Percentiles rank a stretch among this genome's conserved stretches.
Conservation (phyloP, 495 filamentous ascomycete genomes). For the Daldinia loculata region DNA sequence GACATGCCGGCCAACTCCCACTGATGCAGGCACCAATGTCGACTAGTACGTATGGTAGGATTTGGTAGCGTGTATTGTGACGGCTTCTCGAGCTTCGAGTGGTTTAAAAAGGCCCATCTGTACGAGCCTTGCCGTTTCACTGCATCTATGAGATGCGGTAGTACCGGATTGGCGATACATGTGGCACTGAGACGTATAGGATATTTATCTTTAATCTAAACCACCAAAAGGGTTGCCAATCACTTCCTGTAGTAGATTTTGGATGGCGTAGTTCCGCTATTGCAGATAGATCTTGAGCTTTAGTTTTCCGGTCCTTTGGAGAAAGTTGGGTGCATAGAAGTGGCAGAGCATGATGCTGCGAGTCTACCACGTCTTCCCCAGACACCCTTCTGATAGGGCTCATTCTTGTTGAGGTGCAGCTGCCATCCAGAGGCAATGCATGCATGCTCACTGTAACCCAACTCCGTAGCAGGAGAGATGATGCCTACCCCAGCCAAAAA, state of each 20-base stretch:
- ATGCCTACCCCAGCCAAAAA: slow-evolving; percentile 27
- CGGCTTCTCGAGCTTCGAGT: slow-evolving; percentile 8
- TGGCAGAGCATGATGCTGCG: slow-evolving; percentile 4
- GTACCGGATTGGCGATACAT: slow-evolving; percentile 22
- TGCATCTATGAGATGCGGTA: slow-evolving; percentile 32
- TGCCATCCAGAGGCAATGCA: slow-evolving; percentile 33
- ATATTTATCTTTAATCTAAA: slow-evolving; percentile 35
- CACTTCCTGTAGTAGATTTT: slow-evolving; percentile 28
- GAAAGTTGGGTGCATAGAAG: slow-evolving; percentile 10
- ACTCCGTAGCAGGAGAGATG: slow-evolving; percentile 4
- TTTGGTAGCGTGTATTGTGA: slow-evolving; percentile 13
- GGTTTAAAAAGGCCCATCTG: not conserved
- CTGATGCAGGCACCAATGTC: slow-evolving; percentile 37
- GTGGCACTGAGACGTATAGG: slow-evolving; percentile 25
- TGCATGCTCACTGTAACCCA: slow-evolving; percentile 25
- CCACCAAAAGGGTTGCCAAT: slow-evolving; percentile 28
- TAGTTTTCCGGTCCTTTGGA: slow-evolving; percentile 23
- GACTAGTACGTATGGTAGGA: slow-evolving; percentile 12
- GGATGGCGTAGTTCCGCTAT: slow-evolving; percentile 26
- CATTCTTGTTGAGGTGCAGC: slow-evolving; percentile 32
- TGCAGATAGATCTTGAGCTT: slow-evolving; percentile 36
- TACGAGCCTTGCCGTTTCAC: slow-evolving; percentile 28
- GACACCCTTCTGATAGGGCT: not conserved
- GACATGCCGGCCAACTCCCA: slow-evolving; percentile 28
- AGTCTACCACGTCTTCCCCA: slow-evolving; percentile 7